Evolutionary conservation across 2,329 filamentous ascomycete species (phyloP).

Genomic region (Ustilaginoidea virens): DNA sequence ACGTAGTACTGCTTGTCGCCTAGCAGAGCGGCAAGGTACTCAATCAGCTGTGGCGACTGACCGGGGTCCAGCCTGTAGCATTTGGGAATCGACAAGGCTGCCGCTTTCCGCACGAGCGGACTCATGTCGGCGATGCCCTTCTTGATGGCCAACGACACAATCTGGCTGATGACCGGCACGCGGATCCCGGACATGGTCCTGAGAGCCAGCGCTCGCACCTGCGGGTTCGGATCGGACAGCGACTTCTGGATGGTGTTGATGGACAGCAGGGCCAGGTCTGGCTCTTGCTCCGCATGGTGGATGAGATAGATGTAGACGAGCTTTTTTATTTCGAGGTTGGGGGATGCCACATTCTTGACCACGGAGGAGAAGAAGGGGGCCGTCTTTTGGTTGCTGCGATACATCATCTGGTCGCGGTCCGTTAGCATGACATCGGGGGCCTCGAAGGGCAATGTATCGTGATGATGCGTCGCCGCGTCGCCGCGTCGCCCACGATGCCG

Average conservation of each 20-base stretch:
- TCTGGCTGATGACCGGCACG: slow-evolving; percentile 96
- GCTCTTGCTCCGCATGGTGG: slow-evolving; percentile 90
- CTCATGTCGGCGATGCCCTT: slow-evolving; percentile 90
- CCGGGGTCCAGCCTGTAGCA: slow-evolving; percentile 83
- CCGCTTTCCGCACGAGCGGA: slow-evolving; percentile 80
- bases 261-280: slow-evolving; percentile 84
- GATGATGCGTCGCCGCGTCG: no score
- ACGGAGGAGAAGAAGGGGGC: slow-evolving; percentile 93
- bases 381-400: slow-evolving; percentile 71
- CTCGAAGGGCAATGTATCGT: no score
- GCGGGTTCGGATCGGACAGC: slow-evolving; percentile 78
- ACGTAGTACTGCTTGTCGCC: slow-evolving; percentile 94
- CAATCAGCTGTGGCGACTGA: slow-evolving; percentile 70
- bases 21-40: slow-evolving; percentile 63
- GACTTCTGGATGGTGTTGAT: slow-evolving; percentile 99
- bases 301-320: slow-evolving; percentile 97
- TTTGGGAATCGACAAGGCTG: slow-evolving; percentile 87
- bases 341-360: slow-evolving; percentile 92
- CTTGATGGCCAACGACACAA: slow-evolving; percentile 90
- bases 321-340: slow-evolving; percentile 91
- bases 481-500: no score
- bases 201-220: slow-evolving; percentile 79
- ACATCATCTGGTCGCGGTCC: slow-evolving; percentile 64
- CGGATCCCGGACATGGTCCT: slow-evolving; percentile 95
- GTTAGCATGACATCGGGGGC: slow-evolving; percentile 3